Evolutionary conservation across 495 filamentous ascomycete genomes (phyloP).

Genomic region (Talaromyces liani): DNA sequence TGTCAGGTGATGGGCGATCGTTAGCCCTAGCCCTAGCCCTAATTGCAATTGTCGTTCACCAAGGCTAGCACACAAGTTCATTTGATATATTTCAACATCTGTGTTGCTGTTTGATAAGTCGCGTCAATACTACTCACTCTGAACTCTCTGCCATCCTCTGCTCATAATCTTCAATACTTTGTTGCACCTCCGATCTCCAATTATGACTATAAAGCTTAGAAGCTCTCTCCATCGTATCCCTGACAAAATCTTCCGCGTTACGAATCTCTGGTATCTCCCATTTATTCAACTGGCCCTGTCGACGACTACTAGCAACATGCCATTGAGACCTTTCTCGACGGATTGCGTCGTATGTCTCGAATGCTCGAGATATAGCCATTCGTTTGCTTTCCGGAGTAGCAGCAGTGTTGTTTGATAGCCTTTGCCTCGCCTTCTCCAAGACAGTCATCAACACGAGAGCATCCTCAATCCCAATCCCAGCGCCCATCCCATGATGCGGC

Average conservation of each 20-base stretch:
- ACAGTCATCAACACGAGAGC: conserved; percentile 30
- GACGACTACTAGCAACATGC: conserved; percentile 24
- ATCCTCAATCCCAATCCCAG: conserved; percentile 32
- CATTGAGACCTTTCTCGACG: conserved; percentile 22
- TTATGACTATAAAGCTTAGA: background rate
- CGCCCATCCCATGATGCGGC: conserved; percentile 37
- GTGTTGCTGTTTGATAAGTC: background rate
- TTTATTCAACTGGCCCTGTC: background rate
- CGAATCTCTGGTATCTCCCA: background rate
- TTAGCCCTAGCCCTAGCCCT: background rate
- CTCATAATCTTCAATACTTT: background rate
- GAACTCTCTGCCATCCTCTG: background rate
- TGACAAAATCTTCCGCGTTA: background rate
- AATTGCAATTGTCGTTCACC: background rate
- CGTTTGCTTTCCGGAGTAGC: background rate
- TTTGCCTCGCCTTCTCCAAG: conserved; percentile 19
- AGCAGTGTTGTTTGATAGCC: conserved; percentile 12
- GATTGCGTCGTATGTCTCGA: conserved; percentile 12
- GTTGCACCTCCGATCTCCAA: background rate
- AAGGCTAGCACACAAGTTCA: background rate
- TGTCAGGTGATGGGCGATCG: background rate
- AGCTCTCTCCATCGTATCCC: background rate
- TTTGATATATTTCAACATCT: background rate
- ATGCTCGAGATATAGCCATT: background rate
- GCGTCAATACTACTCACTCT: background rate